phyloP scores from a whole-genome alignment of 2,329 filamentous ascomycete species.

The Alternaria hordeiaustralica region DNA sequence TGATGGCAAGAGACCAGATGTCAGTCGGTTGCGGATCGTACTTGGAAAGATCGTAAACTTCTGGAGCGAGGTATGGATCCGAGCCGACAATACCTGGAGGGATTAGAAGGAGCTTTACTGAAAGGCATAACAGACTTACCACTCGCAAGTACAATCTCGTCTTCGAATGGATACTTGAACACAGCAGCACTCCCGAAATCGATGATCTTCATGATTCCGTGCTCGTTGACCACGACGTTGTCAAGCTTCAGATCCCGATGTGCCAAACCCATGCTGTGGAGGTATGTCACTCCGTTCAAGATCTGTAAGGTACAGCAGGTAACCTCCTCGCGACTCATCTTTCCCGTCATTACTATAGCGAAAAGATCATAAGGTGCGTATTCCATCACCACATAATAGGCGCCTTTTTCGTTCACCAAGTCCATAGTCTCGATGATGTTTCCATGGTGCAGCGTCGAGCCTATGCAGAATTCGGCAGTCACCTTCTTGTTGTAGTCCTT shows the following conservation, averaged over 20 bases:
- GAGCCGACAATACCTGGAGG: constrained; percentile 75
- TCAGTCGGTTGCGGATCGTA: constrained; percentile 95
- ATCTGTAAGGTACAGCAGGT: constrained; percentile 94
- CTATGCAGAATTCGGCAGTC: constrained; percentile 97
- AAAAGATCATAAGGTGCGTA: constrained; percentile 96
- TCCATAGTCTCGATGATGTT: constrained; percentile 99
- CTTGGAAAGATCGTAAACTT: constrained; percentile 91
- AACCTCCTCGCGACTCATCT: constrained; percentile 91
- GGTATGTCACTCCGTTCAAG: constrained; percentile 88
- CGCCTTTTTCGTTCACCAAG: constrained; percentile 90
- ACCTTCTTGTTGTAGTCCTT: constrained; percentile 98
- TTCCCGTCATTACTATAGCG: constrained; percentile 98
- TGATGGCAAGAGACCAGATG: constrained; percentile 98
- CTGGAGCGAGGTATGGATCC: constrained; percentile 94
- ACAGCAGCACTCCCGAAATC: constrained; percentile 98
- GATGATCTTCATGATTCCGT: constrained; percentile 99
- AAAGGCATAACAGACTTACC: constrained; percentile 61
- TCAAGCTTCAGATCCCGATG: constrained; percentile 96
- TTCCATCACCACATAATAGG: constrained; percentile 99
- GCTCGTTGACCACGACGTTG: constrained; percentile 95
- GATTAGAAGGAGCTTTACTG: constrained; percentile 19
- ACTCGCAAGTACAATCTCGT: constrained; percentile 78
- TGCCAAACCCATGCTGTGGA: constrained; percentile 93
- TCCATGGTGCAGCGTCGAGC: constrained; percentile 93
- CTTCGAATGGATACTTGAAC: constrained; percentile 97